Evolutionary conservation across 208 protist genomes (phyloP).

Genomic region (Porcisia deanei): DNA sequence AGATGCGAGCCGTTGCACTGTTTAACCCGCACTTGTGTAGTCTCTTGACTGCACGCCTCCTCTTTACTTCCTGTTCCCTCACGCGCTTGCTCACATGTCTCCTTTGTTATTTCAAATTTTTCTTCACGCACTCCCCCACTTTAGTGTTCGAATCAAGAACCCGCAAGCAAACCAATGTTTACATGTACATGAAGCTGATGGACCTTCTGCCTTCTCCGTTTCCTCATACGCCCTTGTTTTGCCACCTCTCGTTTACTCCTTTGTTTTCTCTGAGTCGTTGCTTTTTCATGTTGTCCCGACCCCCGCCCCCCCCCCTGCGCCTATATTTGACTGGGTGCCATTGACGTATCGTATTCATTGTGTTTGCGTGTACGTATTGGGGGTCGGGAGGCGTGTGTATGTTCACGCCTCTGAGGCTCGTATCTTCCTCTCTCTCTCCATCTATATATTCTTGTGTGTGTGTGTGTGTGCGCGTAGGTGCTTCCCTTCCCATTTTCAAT

Average conservation of each 20-base stretch:
- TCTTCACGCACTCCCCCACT: not conserved
- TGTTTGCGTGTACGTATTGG: not conserved
- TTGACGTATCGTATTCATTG: not conserved
- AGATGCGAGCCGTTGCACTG: not conserved
- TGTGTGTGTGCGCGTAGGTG: not conserved
- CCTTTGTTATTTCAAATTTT: not conserved
- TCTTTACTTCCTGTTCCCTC: not conserved
- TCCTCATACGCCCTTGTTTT: conserved; percentile 8
- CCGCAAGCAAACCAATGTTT: conserved; percentile 4
- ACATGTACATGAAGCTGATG: conserved; percentile 21
- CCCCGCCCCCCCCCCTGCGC: not conserved
- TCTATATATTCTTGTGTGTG: not conserved
- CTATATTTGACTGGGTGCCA: not conserved
- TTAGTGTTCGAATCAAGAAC: not conserved
- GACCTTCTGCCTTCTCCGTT: conserved; percentile 5
- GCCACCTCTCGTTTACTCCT: not conserved
- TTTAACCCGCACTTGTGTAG: not conserved
- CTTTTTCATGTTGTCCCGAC: not conserved
- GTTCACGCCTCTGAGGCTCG: no score
- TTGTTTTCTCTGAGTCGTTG: not conserved
- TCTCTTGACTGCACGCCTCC: not conserved
- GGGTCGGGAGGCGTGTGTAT: not conserved
- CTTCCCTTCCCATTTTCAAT: not conserved
- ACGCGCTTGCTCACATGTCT: not conserved
- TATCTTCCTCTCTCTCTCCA: conserved; percentile 3